Evolutionary conservation across 306 rosid species (phyloP).

Genomic region (Medicago lupulina): DNA sequence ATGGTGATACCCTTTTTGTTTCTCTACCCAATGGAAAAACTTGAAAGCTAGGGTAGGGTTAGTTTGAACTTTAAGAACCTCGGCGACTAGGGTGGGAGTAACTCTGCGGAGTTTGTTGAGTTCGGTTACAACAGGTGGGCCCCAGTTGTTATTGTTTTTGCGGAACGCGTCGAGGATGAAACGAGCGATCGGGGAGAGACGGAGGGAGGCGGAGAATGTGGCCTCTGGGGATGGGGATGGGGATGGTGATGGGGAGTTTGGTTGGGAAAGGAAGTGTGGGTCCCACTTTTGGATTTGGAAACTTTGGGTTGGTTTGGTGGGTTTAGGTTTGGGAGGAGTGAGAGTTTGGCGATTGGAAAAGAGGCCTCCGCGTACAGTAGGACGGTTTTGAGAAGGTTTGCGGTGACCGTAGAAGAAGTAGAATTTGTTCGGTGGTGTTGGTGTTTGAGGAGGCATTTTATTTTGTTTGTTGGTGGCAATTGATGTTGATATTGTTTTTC

Average conservation of each 20-base stretch:
- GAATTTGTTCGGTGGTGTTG: constrained; percentile 53
- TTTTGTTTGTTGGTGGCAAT: neutral
- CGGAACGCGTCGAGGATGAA: constrained; percentile 75
- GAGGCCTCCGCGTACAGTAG: constrained; percentile 75
- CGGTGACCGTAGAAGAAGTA: constrained; percentile 81
- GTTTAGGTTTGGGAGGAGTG: constrained; percentile 39
- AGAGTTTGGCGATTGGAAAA: constrained; percentile 63
- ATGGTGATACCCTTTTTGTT: constrained; percentile 75
- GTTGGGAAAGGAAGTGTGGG: constrained; percentile 54
- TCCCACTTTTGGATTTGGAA: constrained; percentile 74
- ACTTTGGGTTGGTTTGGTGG: constrained; percentile 34
- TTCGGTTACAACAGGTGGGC: constrained; percentile 59
- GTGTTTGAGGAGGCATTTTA: constrained; percentile 69
- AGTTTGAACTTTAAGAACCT: constrained; percentile 70
- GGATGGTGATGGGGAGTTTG: constrained; percentile 22
- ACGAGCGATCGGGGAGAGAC: constrained; percentile 76
- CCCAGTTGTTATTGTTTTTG: constrained; percentile 62
- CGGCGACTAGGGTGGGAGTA: constrained; percentile 70
- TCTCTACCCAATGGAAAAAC: constrained; percentile 82
- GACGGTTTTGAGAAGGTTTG: constrained; percentile 75
- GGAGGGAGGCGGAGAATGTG: constrained; percentile 47
- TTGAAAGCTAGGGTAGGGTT: constrained; percentile 63
- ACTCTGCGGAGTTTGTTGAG: constrained; percentile 84
- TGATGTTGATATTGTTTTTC: too few relatives aligned
- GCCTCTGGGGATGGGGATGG: constrained; percentile 34